These are phyloP conservation scores for Fraxinus albicans DNA, from an alignment of 305 asterid species.

Conservation along the genomic window DNA sequence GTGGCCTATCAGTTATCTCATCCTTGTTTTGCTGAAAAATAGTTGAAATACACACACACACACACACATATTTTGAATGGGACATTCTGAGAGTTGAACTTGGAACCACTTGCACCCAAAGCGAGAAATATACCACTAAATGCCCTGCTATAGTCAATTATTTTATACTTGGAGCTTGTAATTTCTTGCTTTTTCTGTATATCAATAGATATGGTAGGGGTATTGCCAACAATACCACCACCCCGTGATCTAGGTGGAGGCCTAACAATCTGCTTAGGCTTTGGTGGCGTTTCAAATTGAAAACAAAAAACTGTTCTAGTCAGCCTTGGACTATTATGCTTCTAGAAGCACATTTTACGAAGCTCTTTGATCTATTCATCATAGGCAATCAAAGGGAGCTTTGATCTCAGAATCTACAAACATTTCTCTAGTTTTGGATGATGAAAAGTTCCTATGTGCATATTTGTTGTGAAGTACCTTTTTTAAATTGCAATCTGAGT, in stretches of 20 bases:
- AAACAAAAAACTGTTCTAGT: not conserved
- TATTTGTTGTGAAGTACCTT: not conserved
- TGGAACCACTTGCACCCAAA: conserved; percentile 98
- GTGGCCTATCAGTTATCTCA: not conserved
- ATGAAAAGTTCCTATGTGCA: not conserved
- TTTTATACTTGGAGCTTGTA: not conserved
- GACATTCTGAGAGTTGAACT: conserved; percentile 93
- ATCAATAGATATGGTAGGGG: too few species aligned
- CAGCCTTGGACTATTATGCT: not conserved
- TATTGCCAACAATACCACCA: not conserved
- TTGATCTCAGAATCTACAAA: not conserved
- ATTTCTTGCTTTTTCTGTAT: not conserved
- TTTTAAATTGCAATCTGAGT: not conserved
- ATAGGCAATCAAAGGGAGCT: not conserved
- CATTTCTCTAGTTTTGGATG: not conserved
- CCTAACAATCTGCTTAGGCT: not conserved
- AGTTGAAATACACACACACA: too few species aligned
- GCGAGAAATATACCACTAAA: conserved; percentile 95
- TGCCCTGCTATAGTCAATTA: conserved; percentile 34
- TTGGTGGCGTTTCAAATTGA: not conserved
- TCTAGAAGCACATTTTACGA: not conserved
- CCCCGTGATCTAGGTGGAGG: not conserved
- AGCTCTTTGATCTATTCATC: not conserved
- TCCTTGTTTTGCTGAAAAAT: too few species aligned
- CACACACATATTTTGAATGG: conserved; percentile 12